Base-by-base conservation (phyloP, 2,329 filamentous ascomycete species). In the Teratosphaeria epicoccoides region DNA sequence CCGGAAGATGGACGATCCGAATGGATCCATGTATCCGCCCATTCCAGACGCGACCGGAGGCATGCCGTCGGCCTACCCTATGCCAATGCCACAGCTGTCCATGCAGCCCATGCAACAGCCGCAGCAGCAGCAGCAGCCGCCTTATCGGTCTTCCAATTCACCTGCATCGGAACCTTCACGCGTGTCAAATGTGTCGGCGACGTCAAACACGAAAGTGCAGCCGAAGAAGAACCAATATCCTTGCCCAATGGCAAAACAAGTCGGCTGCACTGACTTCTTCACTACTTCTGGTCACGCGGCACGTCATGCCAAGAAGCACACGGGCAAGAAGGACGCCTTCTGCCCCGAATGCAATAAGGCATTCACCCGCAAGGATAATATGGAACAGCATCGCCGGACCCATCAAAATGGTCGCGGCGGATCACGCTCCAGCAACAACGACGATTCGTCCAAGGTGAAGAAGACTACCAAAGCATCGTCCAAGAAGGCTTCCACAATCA, bases 201-300 rank as follows among this genome's bases (percentile, higher is more conserved):
- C 58, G 72, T 79, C 61, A 68, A 76, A 55, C 64, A 74, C 52
- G 69, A 72, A 72, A 54, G 56, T 63, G 44, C 55, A 53, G 49
- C 60, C 46, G 23, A 76, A 75, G 75, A 68, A 88, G 83, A 79
- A 82, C 66, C 78, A 83, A 52, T 88, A 87, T 61, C 84, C 84
- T 1, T 89, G 85, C 66, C 83, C 84, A 23, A 84, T 84, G 64
- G 80, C 82, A 28, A 84, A 88, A 56, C 78, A 77, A 49, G 84
- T 82, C 60, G 79, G 81, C 40, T 91, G 87, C 71, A 80, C 79
- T 61, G 87, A 88, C 72, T 87, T 82, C 10, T 91, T 91, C 66
- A 90, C 87, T 53, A 91, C 87, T 2, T 90, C 87, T 0, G 87
- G 87, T 43, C 87, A 91, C 62, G 85, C 87, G n/a, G 88, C 87